These are phyloP conservation scores for Musa itinerans DNA, from an alignment of 176 grass and related monocot genomes.

Conservation along the genomic window DNA sequence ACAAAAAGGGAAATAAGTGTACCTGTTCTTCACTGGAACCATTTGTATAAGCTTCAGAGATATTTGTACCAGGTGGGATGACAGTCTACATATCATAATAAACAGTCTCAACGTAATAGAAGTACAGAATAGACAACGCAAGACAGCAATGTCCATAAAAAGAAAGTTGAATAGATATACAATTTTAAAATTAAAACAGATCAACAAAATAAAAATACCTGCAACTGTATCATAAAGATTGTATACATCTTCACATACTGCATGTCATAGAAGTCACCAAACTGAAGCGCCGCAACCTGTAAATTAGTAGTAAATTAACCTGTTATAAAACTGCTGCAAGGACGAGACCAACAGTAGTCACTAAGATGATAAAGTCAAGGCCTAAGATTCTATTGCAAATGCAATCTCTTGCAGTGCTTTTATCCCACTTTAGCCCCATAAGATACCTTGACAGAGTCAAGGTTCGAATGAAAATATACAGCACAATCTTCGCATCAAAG, in stretches of 20 bases:
- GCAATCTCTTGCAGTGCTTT: neutral
- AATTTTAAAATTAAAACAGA: neutral
- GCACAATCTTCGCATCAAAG: neutral
- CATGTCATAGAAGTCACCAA: slow-evolving; percentile 93
- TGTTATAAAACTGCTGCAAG: neutral
- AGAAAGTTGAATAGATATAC: neutral
- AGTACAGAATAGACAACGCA: neutral
- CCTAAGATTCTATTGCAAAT: neutral
- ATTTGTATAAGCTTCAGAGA: slow-evolving; percentile 92
- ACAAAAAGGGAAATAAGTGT: neutral
- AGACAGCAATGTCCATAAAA: slow-evolving; percentile 1
- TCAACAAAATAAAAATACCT: slow-evolving; percentile 35
- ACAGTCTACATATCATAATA: slow-evolving; percentile 55
- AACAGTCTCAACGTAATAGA: slow-evolving; percentile 1
- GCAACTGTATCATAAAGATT: slow-evolving; percentile 84
- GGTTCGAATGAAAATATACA: too few species aligned
- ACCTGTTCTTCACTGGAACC: slow-evolving; percentile 96
- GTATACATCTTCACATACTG: slow-evolving; percentile 99
- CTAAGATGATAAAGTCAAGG: neutral
- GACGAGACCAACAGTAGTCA: too few species aligned
- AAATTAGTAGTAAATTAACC: slow-evolving; percentile 2
- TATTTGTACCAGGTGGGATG: slow-evolving; percentile 63
- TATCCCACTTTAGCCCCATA: neutral
- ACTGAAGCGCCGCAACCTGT: slow-evolving; percentile 92
- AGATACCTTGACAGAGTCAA: neutral